Evolutionary conservation across 2,329 filamentous ascomycete genomes (phyloP).

Genomic region (Colletotrichum neosansevieriae): DNA sequence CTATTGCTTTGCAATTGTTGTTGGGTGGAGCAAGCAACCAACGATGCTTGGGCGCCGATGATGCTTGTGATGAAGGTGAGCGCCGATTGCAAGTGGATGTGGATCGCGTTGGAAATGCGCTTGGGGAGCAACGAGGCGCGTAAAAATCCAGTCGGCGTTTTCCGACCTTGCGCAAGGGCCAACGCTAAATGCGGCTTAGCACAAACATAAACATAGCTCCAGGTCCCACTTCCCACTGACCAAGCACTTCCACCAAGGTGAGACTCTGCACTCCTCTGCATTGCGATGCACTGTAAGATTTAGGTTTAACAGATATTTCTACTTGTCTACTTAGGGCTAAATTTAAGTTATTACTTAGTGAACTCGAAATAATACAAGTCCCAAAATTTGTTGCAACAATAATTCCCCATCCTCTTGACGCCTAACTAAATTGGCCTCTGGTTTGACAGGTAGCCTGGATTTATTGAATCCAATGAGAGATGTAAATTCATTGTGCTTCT

Average conservation of each 20-base stretch:
- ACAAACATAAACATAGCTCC: rapidly evolving
- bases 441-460: background rate
- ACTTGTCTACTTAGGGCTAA: too few relatives aligned
- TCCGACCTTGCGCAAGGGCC: conserved; percentile 16
- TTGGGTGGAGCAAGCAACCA: background rate
- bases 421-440: too few relatives aligned
- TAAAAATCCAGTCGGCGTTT: conserved; percentile 40
- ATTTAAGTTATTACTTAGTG: too few relatives aligned
- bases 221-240: background rate
- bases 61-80: conserved; percentile 25
- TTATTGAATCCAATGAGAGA: background rate
- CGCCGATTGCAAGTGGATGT: conserved; percentile 29
- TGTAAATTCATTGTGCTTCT: too few relatives aligned
- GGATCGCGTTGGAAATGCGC: conserved; percentile 40
- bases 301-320: too few relatives aligned
- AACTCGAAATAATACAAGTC: too few relatives aligned
- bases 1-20: background rate
- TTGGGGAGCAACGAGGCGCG: conserved; percentile 35
- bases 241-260: background rate
- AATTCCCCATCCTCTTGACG: too few relatives aligned
- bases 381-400: too few relatives aligned
- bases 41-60: conserved; percentile 23
- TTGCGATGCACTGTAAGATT: too few relatives aligned
- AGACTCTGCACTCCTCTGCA: background rate
- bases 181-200: conserved; percentile 27